Percentiles rank a stretch among this genome's conserved stretches.
These are phyloP conservation scores for Coniochaeta prunicola DNA, from an alignment of 2,329 filamentous ascomycete genomes.

Conservation along the genomic window DNA sequence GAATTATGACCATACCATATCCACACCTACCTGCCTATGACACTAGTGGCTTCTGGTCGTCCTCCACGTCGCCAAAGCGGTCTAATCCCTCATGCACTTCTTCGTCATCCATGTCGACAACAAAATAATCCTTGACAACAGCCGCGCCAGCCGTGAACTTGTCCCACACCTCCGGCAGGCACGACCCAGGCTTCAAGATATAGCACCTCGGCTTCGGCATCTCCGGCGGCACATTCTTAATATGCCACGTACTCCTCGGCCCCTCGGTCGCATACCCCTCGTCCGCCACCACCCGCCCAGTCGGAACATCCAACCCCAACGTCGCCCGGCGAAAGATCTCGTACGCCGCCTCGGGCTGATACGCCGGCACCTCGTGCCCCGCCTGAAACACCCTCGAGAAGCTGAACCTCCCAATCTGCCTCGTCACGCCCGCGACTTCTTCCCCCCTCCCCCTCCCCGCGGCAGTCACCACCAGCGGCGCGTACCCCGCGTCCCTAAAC, in stretches of 20 bases:
- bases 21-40: neutral
- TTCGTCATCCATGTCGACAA: neutral
- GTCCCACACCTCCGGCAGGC: slow-evolving; percentile 2
- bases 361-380: slow-evolving; percentile 48
- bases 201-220: slow-evolving; percentile 3
- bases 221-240: slow-evolving; percentile 1
- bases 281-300: slow-evolving; percentile 6
- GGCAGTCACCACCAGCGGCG: slow-evolving; percentile 48
- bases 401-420: slow-evolving; percentile 60
- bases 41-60: neutral
- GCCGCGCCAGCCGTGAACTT: neutral
- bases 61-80: neutral
- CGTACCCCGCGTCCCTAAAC: slow-evolving; percentile 53
- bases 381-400: slow-evolving; percentile 52
- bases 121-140: slow-evolving; percentile 2
- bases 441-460: slow-evolving; percentile 21
- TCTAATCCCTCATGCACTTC: neutral
- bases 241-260: slow-evolving; percentile 7
- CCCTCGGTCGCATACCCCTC: slow-evolving; percentile 8
- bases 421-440: slow-evolving; percentile 56
- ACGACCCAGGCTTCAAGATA: slow-evolving; percentile 1
- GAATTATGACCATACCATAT: neutral
- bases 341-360: slow-evolving; percentile 38
- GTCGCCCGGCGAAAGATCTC: slow-evolving; percentile 40
- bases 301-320: slow-evolving; percentile 8